Conservation (phyloP, 139 green algal species). For the Tetradesmus lagerheimii region DNA sequence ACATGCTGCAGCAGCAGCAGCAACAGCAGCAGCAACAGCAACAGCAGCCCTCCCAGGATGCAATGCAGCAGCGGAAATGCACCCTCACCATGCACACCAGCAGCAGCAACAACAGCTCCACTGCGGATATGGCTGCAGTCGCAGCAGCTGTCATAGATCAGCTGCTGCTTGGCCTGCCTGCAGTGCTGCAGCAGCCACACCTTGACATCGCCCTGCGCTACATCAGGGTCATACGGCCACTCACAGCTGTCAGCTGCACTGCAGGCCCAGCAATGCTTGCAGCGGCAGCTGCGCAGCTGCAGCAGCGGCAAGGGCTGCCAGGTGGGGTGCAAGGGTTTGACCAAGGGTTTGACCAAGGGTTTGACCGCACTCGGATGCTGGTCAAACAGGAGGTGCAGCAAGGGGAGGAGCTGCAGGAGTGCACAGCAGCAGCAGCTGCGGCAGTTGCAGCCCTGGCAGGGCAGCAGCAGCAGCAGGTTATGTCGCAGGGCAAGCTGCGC, state of each 20-base stretch:
- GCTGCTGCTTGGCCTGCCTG: background rate
- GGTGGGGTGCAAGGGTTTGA: background rate
- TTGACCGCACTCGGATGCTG: background rate
- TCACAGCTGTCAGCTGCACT: slow-evolving; percentile 11
- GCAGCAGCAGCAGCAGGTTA: slow-evolving; percentile 22
- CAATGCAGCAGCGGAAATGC: background rate
- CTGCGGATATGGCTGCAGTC: background rate
- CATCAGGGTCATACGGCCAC: background rate
- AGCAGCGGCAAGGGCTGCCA: too few species aligned
- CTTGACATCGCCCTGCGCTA: background rate
- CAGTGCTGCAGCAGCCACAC: background rate
- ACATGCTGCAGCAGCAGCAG: slow-evolving; percentile 18
- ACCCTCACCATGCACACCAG: background rate
- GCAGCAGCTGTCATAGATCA: background rate
- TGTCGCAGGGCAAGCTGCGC: background rate
- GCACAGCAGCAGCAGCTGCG: slow-evolving; percentile 16
- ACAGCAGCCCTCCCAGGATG: background rate
- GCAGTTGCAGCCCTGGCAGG: background rate
- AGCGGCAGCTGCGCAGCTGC: background rate
- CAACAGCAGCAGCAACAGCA: slow-evolving; percentile 12
- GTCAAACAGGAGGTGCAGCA: slow-evolving; percentile 26
- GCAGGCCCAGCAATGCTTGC: background rate
- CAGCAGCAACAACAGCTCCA: background rate
- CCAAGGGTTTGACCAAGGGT: background rate
- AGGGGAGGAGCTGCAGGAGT: background rate